Conservation (phyloP, 371 early-diverging fungal species). For the Apophysomyces variabilis region DNA sequence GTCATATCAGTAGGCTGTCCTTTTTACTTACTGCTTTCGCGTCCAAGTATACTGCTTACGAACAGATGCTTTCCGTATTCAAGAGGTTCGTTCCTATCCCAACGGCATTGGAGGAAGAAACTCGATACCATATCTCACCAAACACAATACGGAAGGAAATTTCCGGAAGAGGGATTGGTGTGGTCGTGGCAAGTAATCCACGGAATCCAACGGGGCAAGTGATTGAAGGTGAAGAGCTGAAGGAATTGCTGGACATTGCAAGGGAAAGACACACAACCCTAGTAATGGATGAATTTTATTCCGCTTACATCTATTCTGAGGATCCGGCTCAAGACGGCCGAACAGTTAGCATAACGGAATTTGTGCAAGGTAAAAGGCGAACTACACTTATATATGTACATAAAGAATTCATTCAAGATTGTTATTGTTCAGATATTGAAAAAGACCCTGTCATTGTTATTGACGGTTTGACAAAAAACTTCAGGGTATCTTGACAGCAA, state of each 20-base stretch:
- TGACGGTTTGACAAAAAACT: conserved; percentile 53
- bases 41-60: conserved; percentile 48
- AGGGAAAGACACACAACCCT: conserved; percentile 46
- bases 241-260: conserved; percentile 41
- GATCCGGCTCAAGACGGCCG: conserved; percentile 37
- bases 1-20: too few species aligned
- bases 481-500: conserved; percentile 27
- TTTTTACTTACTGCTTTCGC: too few species aligned
- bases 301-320: conserved; percentile 51
- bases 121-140: conserved; percentile 46
- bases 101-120: conserved; percentile 46
- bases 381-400: too few species aligned
- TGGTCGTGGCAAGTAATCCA: conserved; percentile 57
- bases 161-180: conserved; percentile 46
- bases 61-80: conserved; percentile 53
- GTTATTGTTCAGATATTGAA: conserved; percentile 38
- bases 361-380: conserved; percentile 31
- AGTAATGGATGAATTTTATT: conserved; percentile 59
- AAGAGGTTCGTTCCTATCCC: conserved; percentile 59
- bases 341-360: conserved; percentile 42
- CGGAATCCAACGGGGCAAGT: conserved; percentile 61
- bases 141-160: conserved; percentile 48
- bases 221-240: conserved; percentile 45
- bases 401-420: background rate
- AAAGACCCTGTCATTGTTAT: conserved; percentile 51